Evolutionary conservation across 2,329 filamentous ascomycete genomes (phyloP), one percentile per base, ranked within the genome.

Genomic region (Aureobasidium sp.): DNA sequence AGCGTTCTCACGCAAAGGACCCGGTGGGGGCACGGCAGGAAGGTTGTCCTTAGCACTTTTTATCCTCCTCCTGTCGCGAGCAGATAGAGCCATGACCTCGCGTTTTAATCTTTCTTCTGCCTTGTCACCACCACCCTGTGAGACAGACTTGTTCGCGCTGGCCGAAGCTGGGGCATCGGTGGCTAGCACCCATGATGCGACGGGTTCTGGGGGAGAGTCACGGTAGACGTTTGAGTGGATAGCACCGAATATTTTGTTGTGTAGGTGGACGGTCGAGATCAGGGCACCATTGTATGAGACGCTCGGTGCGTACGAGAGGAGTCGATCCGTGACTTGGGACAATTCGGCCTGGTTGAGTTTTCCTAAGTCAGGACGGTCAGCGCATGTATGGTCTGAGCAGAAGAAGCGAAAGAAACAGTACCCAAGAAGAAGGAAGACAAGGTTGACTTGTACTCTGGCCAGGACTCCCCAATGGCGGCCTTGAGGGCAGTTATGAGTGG

Each of bases 81-180:
- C 77, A 50, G 81, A 82, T 48, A 87, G 70, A 61, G 81, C 78
- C 84, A 87, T 87, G 15, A 86, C 79, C 73, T 87, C 85, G 32
- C 78, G 78, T 73, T 86, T 87, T 54, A 86, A 72, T 65, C 84
- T 73, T 71, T 86, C 84, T 69, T 87, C 84, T 45, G 80, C 80
- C 60, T 81, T 82, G 75, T 87, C 84, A 52, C 82, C 83, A 25
- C 80, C 79, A n/a, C 67, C 67, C 16, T 59, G 57, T 25, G 57
- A 41, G 44, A 45, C 61, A 2, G 52, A 30, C 5, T 68, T 66
- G 41, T 65, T 65, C 16, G 68, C 67, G 57, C 64, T 67, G 67
- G 87, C 84, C 5, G 90, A 88, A 16, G 89, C 91, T 57, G 85
- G 81, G 21, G 93, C 96, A 64, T 94, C 93, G 65, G 83, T 85